Base-by-base conservation (phyloP, 2,329 filamentous ascomycete species). In the Monosporascus sp. region DNA sequence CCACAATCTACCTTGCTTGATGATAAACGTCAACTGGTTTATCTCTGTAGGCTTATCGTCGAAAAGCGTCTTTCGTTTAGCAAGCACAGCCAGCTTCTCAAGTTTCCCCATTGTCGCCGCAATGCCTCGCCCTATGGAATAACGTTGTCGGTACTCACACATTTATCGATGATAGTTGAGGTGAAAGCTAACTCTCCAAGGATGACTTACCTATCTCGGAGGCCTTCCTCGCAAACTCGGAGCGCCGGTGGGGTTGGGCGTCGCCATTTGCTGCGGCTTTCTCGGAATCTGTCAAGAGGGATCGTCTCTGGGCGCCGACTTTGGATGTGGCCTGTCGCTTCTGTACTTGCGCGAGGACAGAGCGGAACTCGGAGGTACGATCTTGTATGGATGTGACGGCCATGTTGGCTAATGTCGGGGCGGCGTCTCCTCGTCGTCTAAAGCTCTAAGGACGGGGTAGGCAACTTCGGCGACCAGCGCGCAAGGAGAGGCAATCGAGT, bases 31-130 rank as follows among this genome's bases (percentile, higher is more conserved):
- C 69, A 97, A 83, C 72, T 97, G 91, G 70, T 94, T 94, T 70
- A 97, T 97, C 73, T 99, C 94, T 52, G 97, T 89, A 0, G 94
- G 91, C 68, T 90, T 84, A 75, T 99, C 94, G 71, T 99, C 94
- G 69, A 99, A 99, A 44, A 99, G 84, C 9, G 94, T 96, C 73
- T 96, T 95, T 65, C 93, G 85, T 71, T 91, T 93, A n/a, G 94
- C 94, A 68, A 99, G 76, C 70, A 96, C 89, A 55, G 92, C 93
- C 59, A 99, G 76, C 70, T 95, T 90, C 74, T 97, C 90, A 64
- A 99, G 75, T 73, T 97, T 99, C 52, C 85, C 91, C 85, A 96
- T 97, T 7, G 94, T 97, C 52, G 82, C 87, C 14, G 88, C 88
- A 60, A 99, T 97, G 35, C 91, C 91, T 62, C 90, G 82, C 51